Percentiles rank a stretch among this genome's conserved stretches.
Conservation (phyloP, 2,329 filamentous ascomycete genomes). For the Curvularia eragrostidis region DNA sequence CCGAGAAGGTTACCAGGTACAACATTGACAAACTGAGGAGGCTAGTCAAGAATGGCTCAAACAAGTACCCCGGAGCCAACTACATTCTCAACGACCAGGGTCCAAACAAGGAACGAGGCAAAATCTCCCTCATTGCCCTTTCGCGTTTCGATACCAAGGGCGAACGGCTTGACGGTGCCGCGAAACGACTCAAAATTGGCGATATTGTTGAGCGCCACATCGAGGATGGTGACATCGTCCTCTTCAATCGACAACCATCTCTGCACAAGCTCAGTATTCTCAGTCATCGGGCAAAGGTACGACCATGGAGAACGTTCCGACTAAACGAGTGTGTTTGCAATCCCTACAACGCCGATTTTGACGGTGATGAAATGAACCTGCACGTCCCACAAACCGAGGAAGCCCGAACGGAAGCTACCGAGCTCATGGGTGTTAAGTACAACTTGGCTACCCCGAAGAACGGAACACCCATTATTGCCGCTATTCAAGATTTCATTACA, state of each 20-base stretch:
- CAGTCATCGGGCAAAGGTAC: slow-evolving; percentile 89
- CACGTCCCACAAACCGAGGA: slow-evolving; percentile 98
- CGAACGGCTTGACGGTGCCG: slow-evolving; percentile 74
- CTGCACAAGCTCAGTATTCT: slow-evolving; percentile 99
- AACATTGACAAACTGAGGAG: slow-evolving; percentile 83
- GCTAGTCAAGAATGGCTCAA: slow-evolving; percentile 76
- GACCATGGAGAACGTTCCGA: slow-evolving; percentile 94
- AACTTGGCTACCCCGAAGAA: slow-evolving; percentile 97
- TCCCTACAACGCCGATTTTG: slow-evolving; percentile 98
- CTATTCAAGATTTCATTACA: slow-evolving; percentile 99
- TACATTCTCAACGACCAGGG: slow-evolving; percentile 71
- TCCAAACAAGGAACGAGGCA: slow-evolving; percentile 60
- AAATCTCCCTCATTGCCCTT: slow-evolving; percentile 71
- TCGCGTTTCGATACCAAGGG: slow-evolving; percentile 37
- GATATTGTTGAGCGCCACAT: slow-evolving; percentile 94
- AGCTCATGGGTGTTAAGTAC: slow-evolving; percentile 97
- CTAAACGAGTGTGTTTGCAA: slow-evolving; percentile 98
- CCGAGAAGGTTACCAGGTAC: slow-evolving; percentile 82
- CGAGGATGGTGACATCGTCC: slow-evolving; percentile 91
- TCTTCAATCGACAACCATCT: slow-evolving; percentile 98
- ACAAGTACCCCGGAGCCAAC: slow-evolving; percentile 87
- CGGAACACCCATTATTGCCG: slow-evolving; percentile 95
- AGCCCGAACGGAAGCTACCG: slow-evolving; percentile 91
- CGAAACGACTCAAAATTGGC: slow-evolving; percentile 76
- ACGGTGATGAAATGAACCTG: slow-evolving; percentile 98